phyloP scores from a whole-genome alignment of 2,329 filamentous ascomycete genomes.

The Botrytis elliptica region DNA sequence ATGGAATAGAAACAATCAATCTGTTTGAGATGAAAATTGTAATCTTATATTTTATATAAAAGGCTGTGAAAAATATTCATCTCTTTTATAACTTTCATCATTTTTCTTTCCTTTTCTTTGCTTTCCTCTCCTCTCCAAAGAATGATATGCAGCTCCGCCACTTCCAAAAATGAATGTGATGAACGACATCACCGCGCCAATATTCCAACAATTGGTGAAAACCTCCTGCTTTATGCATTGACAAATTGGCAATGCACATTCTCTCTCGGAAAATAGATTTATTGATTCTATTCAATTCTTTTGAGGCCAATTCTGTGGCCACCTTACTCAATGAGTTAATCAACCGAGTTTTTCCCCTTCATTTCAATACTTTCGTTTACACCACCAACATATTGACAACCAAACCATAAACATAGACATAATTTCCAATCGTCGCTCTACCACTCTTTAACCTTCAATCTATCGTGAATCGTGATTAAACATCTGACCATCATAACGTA shows the following conservation, averaged over 20 bases:
- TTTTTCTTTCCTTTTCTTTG: neutral
- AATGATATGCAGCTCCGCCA: slow-evolving; percentile 7
- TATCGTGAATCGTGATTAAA: neutral
- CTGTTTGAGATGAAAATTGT: neutral
- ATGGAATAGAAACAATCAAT: neutral
- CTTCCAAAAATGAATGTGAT: neutral
- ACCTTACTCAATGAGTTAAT: neutral
- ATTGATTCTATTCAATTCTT: neutral
- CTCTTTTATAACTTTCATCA: neutral
- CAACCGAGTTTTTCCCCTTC: neutral
- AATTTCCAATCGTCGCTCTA: neutral
- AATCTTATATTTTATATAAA: neutral
- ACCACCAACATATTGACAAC: neutral
- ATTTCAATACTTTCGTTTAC: neutral
- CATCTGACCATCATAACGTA: neutral
- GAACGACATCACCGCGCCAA: neutral
- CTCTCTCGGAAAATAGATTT: neutral
- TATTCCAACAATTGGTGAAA: neutral
- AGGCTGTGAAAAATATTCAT: neutral
- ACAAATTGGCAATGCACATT: neutral
- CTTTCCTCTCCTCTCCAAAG: neutral
- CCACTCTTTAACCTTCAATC: neutral
- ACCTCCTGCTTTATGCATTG: neutral
- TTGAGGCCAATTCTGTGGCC: neutral
- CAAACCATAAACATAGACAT: neutral